Conservation (phyloP, 2,329 filamentous ascomycete genomes). For the Pezicula carpinea region DNA sequence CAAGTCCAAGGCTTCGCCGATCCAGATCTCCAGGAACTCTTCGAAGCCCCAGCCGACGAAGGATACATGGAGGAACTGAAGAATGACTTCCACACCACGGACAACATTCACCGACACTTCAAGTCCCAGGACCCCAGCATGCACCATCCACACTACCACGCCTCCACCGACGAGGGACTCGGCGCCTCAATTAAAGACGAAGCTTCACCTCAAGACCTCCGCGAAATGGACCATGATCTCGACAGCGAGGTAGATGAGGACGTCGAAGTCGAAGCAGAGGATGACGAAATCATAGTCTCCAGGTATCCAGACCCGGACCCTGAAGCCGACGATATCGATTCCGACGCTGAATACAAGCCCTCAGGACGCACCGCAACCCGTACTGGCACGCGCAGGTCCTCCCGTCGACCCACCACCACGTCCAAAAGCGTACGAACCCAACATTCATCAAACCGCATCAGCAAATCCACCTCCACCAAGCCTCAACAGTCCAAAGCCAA, state of each 20-base stretch:
- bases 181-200: slow-evolving; percentile 20
- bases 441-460: slow-evolving; percentile 5
- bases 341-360: slow-evolving; percentile 23
- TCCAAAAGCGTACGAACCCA: slow-evolving; percentile 7
- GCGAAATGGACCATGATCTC: background rate
- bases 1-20: slow-evolving; percentile 24
- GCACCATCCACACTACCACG: slow-evolving; percentile 2
- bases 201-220: slow-evolving; percentile 11
- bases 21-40: slow-evolving; percentile 5
- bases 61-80: slow-evolving; percentile 11
- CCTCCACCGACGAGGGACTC: slow-evolving; percentile 18
- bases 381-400: slow-evolving; percentile 12
- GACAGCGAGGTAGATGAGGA: slow-evolving; percentile 9
- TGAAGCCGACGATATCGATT: slow-evolving; percentile 7
- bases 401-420: slow-evolving; percentile 3
- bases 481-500: background rate
- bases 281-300: slow-evolving; percentile 3
- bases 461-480: slow-evolving; percentile 8
- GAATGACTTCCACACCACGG: background rate
- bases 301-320: slow-evolving; percentile 4
- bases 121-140: background rate
- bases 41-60: slow-evolving; percentile 12
- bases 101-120: background rate
- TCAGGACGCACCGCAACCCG: background rate
- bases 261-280: slow-evolving; percentile 12